Evolutionary conservation across 305 asterid genomes (phyloP), one percentile per base, ranked within the genome.

Genomic region (Ilex paraguariensis): DNA sequence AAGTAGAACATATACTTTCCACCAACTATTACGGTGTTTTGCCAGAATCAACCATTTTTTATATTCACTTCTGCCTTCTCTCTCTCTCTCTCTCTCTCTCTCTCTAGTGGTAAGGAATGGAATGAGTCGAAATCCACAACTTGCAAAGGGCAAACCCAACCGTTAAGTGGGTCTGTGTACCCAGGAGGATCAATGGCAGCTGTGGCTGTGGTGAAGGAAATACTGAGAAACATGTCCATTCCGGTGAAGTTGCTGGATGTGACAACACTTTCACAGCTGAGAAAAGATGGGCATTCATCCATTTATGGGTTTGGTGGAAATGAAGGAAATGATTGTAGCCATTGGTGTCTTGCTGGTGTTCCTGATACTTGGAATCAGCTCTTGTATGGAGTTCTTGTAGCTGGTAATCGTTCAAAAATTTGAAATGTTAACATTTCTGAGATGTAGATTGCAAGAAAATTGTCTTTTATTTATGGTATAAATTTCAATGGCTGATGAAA

Each of bases 211-310:
- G 85, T 86, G 75, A 88, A 75, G 64, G 61, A 65, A 13, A 79
- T 75, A 51, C 16, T 83, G 44, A 59, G 78, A 9, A 74, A 75
- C 62, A 83, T 85, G 90, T 65, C 64, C 30, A 77, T 65, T 31
- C 54, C 75, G 7, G 91, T 83, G 61, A 67, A 70, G 61, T 45
- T 87, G 76, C 57, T 85, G 16, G 94, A 88, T 56, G 71, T 84
- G 48, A 83, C 95, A 1, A 64, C 65, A 14, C 80, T 88, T 31
- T 85, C 96, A 0, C 87, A 75, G 63, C 56, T 82, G 28, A 74
- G 95, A 42, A 85, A 80, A 75, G 96, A 88, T 46, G 86, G 90
- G 0, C 96, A 88, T 56, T 95, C 96, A 0, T 86, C 95, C 0
- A 61, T 63, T 5, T 88, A 80, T 57, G 91, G 87, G 49, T 12